Evolutionary conservation across 2,329 filamentous ascomycete genomes (phyloP).

Genomic region (Boeremia exigua): DNA sequence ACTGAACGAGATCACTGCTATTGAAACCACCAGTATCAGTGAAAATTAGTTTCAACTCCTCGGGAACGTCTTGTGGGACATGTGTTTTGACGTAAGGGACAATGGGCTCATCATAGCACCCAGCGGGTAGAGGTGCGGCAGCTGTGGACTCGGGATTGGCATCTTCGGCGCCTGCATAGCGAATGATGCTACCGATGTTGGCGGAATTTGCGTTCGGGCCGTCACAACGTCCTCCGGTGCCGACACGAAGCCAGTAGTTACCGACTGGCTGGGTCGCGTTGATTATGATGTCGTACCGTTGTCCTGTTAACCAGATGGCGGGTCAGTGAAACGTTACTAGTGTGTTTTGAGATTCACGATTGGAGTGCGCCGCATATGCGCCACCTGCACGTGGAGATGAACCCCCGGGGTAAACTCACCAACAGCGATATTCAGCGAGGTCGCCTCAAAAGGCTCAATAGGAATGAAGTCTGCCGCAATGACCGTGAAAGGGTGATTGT

Average conservation of each 20-base stretch:
- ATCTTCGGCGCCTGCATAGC: conserved; percentile 46
- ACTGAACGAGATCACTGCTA: conserved; percentile 44
- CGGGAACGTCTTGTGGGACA: conserved; percentile 35
- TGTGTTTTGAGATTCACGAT: conserved; percentile 18
- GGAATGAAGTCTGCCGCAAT: conserved; percentile 54
- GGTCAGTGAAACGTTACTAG: conserved; percentile 30
- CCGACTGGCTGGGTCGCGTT: conserved; percentile 37
- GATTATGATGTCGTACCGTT: conserved; percentile 51
- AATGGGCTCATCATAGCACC: conserved; percentile 52
- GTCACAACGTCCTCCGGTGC: conserved; percentile 45
- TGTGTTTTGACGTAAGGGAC: conserved; percentile 48
- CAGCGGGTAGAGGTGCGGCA: conserved; percentile 39
- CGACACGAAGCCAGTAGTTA: conserved; percentile 48
- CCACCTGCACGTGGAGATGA: conserved; percentile 6
- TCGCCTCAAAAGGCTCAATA: conserved; percentile 50
- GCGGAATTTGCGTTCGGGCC: conserved; percentile 42
- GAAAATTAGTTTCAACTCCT: conserved; percentile 37
- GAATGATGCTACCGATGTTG: conserved; percentile 51
- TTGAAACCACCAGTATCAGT: conserved; percentile 27
- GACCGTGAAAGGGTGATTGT: conserved; percentile 52
- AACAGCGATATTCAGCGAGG: conserved; percentile 44
- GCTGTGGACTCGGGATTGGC: conserved; percentile 40
- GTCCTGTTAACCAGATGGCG: conserved; percentile 30
- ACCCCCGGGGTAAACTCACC: conserved; percentile 33
- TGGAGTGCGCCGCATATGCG: conserved; percentile 11